Evolutionary conservation across 2,329 filamentous ascomycete species (phyloP).

Genomic region (Neocatenulostroma microsporum): DNA sequence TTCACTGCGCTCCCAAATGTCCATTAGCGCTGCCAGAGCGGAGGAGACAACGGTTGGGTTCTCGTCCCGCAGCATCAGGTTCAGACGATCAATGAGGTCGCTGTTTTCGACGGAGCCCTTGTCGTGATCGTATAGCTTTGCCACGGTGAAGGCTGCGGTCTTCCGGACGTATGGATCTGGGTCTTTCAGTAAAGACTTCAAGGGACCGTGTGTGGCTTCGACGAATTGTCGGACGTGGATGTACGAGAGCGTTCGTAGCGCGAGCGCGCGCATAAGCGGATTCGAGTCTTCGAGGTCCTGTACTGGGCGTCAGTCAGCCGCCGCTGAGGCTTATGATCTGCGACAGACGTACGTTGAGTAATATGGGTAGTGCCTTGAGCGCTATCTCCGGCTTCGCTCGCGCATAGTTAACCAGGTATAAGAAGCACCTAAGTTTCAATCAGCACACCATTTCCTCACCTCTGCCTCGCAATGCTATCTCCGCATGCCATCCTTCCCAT

Average conservation of each 20-base stretch:
- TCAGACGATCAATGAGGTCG: constrained; percentile 85
- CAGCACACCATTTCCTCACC: constrained; percentile 20
- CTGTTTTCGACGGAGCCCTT: constrained; percentile 80
- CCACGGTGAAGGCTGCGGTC: constrained; percentile 91
- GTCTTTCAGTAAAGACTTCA: constrained; percentile 77
- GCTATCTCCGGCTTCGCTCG: constrained; percentile 90
- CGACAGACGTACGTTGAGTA: constrained; percentile 58
- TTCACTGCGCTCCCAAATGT: constrained; percentile 97
- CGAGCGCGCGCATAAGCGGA: constrained; percentile 83
- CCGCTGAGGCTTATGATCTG: background rate
- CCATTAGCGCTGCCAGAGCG: constrained; percentile 81
- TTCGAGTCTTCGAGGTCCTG: constrained; percentile 92
- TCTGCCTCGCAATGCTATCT: too few relatives aligned
- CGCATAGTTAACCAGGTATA: constrained; percentile 96
- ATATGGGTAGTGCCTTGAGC: constrained; percentile 79
- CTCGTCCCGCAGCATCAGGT: constrained; percentile 83
- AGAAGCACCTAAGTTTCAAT: constrained; percentile 67
- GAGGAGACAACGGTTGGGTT: constrained; percentile 97
- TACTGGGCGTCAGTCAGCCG: constrained; percentile 9
- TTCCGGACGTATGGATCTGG: constrained; percentile 94
- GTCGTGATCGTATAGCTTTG: constrained; percentile 97
- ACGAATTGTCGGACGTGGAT: constrained; percentile 95
- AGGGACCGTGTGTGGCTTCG: constrained; percentile 74
- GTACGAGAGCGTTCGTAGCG: constrained; percentile 92
- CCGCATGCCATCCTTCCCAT: too few relatives aligned